Evolutionary conservation across 2,329 filamentous ascomycete species (phyloP).

Genomic region (Mycosphaerelloides madeirae): DNA sequence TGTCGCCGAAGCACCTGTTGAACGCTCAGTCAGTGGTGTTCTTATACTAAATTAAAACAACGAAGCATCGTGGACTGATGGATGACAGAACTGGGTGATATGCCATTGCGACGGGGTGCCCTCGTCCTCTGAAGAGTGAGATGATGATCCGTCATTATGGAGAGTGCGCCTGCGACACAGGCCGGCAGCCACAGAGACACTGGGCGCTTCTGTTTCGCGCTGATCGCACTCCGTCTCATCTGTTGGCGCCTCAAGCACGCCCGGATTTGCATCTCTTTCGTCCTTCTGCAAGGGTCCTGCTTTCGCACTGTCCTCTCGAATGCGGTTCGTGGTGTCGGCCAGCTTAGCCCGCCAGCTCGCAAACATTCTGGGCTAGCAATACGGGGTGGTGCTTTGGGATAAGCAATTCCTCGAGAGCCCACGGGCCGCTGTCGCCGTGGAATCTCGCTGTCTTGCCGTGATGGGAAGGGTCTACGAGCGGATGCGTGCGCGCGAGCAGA

Average conservation of each 20-base stretch:
- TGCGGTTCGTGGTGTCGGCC: slow-evolving; percentile 24
- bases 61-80: neutral
- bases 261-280: neutral
- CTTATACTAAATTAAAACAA: neutral
- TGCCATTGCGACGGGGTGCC: slow-evolving; percentile 16
- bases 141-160: too few relatives aligned
- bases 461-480: neutral
- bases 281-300: slow-evolving; percentile 1
- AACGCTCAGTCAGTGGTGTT: neutral
- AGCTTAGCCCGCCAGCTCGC: slow-evolving; percentile 7
- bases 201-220: too few relatives aligned
- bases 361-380: slow-evolving; percentile 26
- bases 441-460: too few relatives aligned
- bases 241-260: neutral
- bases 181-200: too few relatives aligned
- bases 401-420: neutral
- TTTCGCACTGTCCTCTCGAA: slow-evolving; percentile 5
- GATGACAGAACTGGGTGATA: slow-evolving; percentile 17
- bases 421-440: too few relatives aligned
- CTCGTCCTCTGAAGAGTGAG: neutral
- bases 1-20: slow-evolving; percentile 93
- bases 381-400: neutral
- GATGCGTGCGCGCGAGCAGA: slow-evolving; percentile 4
- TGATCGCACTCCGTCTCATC: neutral
- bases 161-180: too few relatives aligned